These are phyloP conservation scores for Cryptosporidium meleagridis DNA, from an alignment of 169 alveolate genomes.

Conservation along the genomic window DNA sequence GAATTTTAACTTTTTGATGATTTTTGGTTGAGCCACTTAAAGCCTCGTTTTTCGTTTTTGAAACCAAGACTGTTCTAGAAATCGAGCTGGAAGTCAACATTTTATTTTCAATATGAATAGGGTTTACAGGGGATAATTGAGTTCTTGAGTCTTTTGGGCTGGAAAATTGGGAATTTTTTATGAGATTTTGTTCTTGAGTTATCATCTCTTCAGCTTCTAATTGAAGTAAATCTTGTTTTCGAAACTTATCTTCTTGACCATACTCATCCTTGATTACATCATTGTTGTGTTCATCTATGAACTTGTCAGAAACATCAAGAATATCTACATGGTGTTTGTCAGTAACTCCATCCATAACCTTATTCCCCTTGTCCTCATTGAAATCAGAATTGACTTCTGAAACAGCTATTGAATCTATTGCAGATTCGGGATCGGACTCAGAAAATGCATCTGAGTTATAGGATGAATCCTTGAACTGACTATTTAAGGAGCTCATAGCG, in stretches of 20 bases:
- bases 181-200: neutral
- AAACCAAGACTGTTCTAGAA: neutral
- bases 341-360: neutral
- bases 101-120: neutral
- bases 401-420: neutral
- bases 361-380: neutral
- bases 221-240: neutral
- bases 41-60: neutral
- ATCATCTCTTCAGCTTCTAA: neutral
- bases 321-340: neutral
- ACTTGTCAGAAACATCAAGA: neutral
- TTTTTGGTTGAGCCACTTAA: neutral
- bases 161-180: neutral
- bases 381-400: neutral
- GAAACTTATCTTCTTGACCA: neutral
- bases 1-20: neutral
- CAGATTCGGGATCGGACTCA: neutral
- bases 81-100: neutral
- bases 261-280: neutral
- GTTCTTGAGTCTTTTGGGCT: neutral
- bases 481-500: constrained; percentile 57
- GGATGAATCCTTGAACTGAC: constrained; percentile 5
- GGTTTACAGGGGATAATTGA: neutral
- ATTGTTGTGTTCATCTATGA: too few relatives aligned
- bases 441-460: neutral